Evolutionary conservation across 208 protist genomes (phyloP), one percentile per base, ranked within the genome.

Genomic region (Acanthamoeba lugdunensis): DNA sequence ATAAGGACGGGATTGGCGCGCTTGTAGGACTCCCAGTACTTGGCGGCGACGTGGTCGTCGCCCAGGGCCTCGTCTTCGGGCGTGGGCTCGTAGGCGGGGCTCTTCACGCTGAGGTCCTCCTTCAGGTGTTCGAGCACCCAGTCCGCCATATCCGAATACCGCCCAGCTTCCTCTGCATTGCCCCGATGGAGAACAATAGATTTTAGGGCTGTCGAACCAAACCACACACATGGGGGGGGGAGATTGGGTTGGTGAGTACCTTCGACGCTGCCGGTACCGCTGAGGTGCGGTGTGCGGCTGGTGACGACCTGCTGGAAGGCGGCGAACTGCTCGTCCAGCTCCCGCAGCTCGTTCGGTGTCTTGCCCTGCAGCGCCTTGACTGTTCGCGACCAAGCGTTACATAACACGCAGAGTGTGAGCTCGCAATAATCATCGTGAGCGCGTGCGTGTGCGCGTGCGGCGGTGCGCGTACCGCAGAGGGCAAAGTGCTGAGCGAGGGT

Each of bases 1-100:
- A 82, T 33, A 41, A 82, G 73, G 14, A 18, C 23, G 3, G 73
- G 73, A 37, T 82, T 82, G 23, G 45, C 16, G 73, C 41, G 30
- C 45, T 82, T 82, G 73, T 82, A 82, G 37, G 73, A 82, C 21
- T 82, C 73, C 73, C 73, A 82, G 45, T 52, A 82, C 73, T 82
- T 82, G 73, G 73, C 73, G 37, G 73, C 73, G 18, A 82, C 73
- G 73, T 82, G 73, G 73, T 82, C 73, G 52, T 82, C 73, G 23
- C 73, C 73, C 37, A 82, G 73, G 41, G 73, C 73, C 73, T 82
- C 73, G 45, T 82, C 73, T 37, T 82, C 73, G 45, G 73, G 73
- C 30, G 73, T 82, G 73, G 73, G 73, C 73, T 82, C 73, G 45
- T 54, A 82, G 73, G 73, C 30, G 16, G 73, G 73, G 21, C 73